Evolutionary conservation across 1,284 basidiomycete genomes (phyloP).

Genomic region (Anthracocystis panici-leucophaei): DNA sequence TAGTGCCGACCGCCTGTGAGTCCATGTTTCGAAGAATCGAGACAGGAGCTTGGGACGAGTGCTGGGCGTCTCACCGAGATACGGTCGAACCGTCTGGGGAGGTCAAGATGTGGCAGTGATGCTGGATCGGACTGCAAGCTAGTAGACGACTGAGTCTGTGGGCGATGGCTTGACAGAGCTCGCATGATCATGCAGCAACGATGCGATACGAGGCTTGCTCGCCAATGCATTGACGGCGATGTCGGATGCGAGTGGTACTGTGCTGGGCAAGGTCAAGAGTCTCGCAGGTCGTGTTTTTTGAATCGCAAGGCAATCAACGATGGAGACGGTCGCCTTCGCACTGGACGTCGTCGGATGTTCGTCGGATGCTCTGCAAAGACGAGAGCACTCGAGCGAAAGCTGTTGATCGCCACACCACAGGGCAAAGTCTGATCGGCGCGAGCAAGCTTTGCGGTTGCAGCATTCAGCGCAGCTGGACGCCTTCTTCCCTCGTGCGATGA

Average conservation of each 20-base stretch:
- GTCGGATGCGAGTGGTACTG: neutral
- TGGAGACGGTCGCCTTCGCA: neutral
- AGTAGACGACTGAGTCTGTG: neutral
- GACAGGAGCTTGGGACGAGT: neutral
- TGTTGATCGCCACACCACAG: neutral
- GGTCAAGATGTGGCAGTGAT: neutral
- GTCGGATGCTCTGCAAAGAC: too few relatives aligned
- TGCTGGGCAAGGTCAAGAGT: neutral
- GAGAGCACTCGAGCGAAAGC: neutral
- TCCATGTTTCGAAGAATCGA: neutral
- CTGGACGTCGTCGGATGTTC: neutral
- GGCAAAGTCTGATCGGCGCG: neutral
- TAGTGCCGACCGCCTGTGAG: neutral
- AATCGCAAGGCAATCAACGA: constrained; percentile 5
- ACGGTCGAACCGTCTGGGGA: neutral
- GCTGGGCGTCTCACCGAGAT: neutral
- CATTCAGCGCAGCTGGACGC: neutral
- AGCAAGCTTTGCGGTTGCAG: neutral
- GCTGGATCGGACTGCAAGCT: neutral
- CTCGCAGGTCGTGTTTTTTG: neutral
- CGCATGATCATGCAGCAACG: neutral
- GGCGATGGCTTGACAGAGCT: neutral
- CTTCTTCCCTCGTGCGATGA: neutral
- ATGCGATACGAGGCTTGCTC: neutral
- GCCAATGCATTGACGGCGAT: neutral